A percentile compares a stretch with the other conserved stretches of the same genome.
Conservation (phyloP, 2,329 filamentous ascomycete genomes). For the Sarocladium kiliense region DNA sequence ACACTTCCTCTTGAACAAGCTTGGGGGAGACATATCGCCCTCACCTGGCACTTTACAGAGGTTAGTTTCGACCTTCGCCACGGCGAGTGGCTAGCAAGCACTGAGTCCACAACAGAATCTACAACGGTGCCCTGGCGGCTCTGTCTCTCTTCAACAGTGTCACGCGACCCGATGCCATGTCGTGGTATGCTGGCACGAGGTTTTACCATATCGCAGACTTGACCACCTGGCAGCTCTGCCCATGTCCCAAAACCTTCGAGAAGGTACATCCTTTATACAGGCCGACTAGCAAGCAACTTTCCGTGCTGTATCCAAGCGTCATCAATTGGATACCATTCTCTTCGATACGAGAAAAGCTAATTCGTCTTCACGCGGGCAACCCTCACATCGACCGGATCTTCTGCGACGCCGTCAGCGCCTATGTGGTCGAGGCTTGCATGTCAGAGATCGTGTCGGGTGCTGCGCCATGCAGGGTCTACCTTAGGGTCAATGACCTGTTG, state of each 20-base stretch:
- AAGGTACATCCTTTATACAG: constrained; percentile 23
- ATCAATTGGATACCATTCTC: constrained; percentile 27
- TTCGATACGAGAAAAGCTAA: constrained; percentile 21
- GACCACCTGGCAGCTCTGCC: constrained; percentile 26
- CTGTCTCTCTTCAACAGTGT: constrained; percentile 29
- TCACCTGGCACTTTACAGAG: too few species aligned
- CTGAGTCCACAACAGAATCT: constrained; percentile 8
- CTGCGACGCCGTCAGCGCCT: constrained; percentile 26
- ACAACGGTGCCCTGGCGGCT: constrained; percentile 24
- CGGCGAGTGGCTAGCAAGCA: neutral
- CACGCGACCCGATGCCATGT: constrained; percentile 28
- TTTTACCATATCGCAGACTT: constrained; percentile 29
- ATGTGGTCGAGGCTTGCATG: constrained; percentile 25
- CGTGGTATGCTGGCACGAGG: constrained; percentile 34
- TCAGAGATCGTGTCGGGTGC: constrained; percentile 21
- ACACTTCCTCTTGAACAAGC: constrained; percentile 19
- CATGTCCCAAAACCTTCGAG: constrained; percentile 20
- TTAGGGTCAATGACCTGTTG: constrained; percentile 24
- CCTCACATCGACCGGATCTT: constrained; percentile 26
- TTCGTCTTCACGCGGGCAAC: constrained; percentile 25
- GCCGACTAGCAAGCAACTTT: constrained; percentile 20
- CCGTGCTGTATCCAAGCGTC: constrained; percentile 20
- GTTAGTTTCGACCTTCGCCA: neutral
- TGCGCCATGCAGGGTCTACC: constrained; percentile 20
- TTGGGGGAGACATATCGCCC: too few species aligned